Conservation (phyloP, 768 basidiomycete species). For the Boletus sensibilis region DNA sequence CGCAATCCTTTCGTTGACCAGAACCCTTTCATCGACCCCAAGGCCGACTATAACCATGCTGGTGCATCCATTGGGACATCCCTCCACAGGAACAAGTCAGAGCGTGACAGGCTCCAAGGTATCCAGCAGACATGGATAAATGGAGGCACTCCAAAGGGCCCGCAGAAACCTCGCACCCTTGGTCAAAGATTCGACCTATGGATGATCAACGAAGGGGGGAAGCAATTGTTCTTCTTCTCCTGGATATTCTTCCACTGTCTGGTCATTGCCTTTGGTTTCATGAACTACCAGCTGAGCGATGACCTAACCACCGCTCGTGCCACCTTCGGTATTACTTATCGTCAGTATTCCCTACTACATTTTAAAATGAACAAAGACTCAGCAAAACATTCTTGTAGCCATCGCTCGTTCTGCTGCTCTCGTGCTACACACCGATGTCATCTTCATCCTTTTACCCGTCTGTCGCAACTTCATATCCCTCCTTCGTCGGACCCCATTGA, state of each 20-base stretch:
- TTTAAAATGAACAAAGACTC: not conserved
- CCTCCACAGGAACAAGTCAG: slow-evolving; percentile 83
- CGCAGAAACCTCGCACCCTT: slow-evolving; percentile 40
- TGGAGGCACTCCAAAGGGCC: slow-evolving; percentile 24
- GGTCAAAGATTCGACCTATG: slow-evolving; percentile 61
- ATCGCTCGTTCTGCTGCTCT: slow-evolving; percentile 88
- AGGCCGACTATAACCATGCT: slow-evolving; percentile 29
- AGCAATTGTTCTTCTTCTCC: slow-evolving; percentile 70
- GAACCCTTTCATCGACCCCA: slow-evolving; percentile 44
- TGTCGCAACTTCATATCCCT: slow-evolving; percentile 94
- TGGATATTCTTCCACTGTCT: slow-evolving; percentile 82
- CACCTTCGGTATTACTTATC: slow-evolving; percentile 73
- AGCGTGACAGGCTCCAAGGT: slow-evolving; percentile 80
- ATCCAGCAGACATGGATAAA: slow-evolving; percentile 63
- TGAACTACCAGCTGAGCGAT: slow-evolving; percentile 80
- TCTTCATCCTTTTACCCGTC: slow-evolving; percentile 92
- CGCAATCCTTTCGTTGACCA: slow-evolving; percentile 47
- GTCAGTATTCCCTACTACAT: slow-evolving; percentile 42
- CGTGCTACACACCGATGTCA: slow-evolving; percentile 86
- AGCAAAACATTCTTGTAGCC: slow-evolving; percentile 41
- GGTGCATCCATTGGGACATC: slow-evolving; percentile 36
- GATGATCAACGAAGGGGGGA: slow-evolving; percentile 93
- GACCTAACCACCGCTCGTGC: slow-evolving; percentile 64
- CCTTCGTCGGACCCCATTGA: slow-evolving; percentile 81
- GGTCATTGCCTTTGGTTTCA: slow-evolving; percentile 71